Conservation (phyloP, 768 basidiomycete species). For the Termitomyces sp. region DNA sequence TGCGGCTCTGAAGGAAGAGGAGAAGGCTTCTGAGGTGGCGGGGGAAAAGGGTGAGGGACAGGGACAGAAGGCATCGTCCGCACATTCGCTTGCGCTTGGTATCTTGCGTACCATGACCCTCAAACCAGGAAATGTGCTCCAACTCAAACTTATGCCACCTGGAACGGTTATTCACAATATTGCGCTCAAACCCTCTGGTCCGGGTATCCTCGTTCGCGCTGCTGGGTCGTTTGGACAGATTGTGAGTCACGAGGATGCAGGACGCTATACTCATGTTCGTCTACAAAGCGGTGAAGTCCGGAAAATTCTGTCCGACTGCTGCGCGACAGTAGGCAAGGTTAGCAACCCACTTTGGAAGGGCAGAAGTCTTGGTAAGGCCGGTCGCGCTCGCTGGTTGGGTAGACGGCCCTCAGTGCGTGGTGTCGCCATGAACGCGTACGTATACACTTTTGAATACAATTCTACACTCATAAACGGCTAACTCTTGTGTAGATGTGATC, state of each 20-base stretch:
- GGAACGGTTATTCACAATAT: slow-evolving; percentile 88
- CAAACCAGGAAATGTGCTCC: slow-evolving; percentile 91
- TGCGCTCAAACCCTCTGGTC: slow-evolving; percentile 68
- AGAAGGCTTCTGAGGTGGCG: slow-evolving; percentile 9
- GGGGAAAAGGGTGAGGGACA: slow-evolving; percentile 2
- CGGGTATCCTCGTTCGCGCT: slow-evolving; percentile 79
- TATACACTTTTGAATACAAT: slow-evolving; percentile 13
- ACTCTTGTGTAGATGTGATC: slow-evolving; percentile 55
- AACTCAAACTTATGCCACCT: slow-evolving; percentile 86
- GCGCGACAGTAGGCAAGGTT: slow-evolving; percentile 87
- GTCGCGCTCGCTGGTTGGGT: slow-evolving; percentile 83
- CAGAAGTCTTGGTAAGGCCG: slow-evolving; percentile 85
- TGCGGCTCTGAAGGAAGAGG: slow-evolving; percentile 13
- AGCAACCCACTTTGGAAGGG: slow-evolving; percentile 91
- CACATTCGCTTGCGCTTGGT: slow-evolving; percentile 72
- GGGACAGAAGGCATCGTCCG: slow-evolving; percentile 24
- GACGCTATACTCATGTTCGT: slow-evolving; percentile 74
- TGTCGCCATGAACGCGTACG: slow-evolving; percentile 95
- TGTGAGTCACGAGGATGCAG: slow-evolving; percentile 67
- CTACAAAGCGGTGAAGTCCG: slow-evolving; percentile 93
- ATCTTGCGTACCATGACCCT: slow-evolving; percentile 78
- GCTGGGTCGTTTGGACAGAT: slow-evolving; percentile 86
- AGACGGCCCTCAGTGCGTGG: slow-evolving; percentile 82
- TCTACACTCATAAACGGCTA: background rate
- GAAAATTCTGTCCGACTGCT: slow-evolving; percentile 73